Conservation (phyloP, 176 grass and related monocot genomes). For the Oryza rufipogon region DNA sequence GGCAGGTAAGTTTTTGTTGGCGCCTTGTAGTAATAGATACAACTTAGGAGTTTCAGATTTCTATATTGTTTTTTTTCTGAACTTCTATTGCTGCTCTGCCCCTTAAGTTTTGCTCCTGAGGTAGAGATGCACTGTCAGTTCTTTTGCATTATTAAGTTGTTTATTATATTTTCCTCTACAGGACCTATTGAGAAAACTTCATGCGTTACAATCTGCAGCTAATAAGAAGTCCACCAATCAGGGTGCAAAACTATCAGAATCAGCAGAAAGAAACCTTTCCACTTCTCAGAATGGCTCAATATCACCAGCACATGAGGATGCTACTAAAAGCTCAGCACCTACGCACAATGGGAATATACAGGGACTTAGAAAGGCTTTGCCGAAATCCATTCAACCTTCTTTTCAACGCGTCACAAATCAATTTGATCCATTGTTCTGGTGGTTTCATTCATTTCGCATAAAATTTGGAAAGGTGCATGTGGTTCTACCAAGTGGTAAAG, state of each 20-base stretch:
- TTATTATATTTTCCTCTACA: constrained; percentile 16
- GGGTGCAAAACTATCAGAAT: constrained; percentile 35
- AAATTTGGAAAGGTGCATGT: constrained; percentile 71
- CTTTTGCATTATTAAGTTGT: background rate
- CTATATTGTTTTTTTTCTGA: background rate
- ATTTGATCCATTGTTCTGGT: constrained; percentile 66
- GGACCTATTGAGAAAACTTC: constrained; percentile 51
- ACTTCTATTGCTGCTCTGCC: background rate
- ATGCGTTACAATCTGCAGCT: constrained; percentile 32
- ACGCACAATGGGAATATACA: constrained; percentile 27
- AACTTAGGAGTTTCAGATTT: background rate
- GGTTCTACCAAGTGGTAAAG: constrained; percentile 65
- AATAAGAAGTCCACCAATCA: constrained; percentile 25
- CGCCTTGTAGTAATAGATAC: background rate
- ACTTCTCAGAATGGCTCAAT: constrained; percentile 17
- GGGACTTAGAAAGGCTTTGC: constrained; percentile 31
- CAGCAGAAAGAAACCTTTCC: constrained; percentile 27
- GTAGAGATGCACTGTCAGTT: background rate
- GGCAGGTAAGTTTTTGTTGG: constrained; percentile 42
- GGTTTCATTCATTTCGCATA: constrained; percentile 72
- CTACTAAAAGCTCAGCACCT: constrained; percentile 10
- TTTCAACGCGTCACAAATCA: constrained; percentile 40
- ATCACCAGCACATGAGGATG: constrained; percentile 32
- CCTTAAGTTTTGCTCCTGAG: background rate
- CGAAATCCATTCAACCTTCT: constrained; percentile 48